Evolutionary conservation across 2,329 filamentous ascomycete genomes (phyloP), one percentile per base, ranked within the genome.

Genomic region (Xylariaceae sp.): DNA sequence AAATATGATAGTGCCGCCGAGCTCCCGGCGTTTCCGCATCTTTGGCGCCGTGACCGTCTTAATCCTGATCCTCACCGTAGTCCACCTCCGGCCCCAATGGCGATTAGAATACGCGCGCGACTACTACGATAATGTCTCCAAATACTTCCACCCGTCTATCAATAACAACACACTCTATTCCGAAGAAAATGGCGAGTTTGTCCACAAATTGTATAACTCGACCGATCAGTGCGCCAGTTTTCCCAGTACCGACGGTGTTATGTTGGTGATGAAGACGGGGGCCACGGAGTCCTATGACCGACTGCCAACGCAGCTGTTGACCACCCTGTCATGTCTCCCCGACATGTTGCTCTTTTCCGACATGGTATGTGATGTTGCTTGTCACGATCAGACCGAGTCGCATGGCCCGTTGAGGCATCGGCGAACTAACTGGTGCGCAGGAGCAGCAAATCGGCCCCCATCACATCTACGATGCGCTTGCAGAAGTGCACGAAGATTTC

Each of bases 311-410:
- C 80, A 82, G 51, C 67, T 83, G 18, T 66, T 80, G 49, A 81
- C 80, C 2, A 73, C 73, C 11, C 63, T 81, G 47, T 73, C 72
- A 49, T 82, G 79, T 57, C 66, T 78, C n/a, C 68, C 72, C 35
- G 75, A 84, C 56, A 74, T 76, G 46, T 69, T 81, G 19, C 67
- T 82, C 50, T 86, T 82, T 61, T 78, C 76, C 2, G 80, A 85
- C 49, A 61, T 83, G 47, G 65, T 68, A 55, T 27, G 59, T 31
- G 39, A 41, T 44, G 11, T 32, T 5, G 18, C 11, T 2, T 60
- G 31, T 18, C 33, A 33, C 17, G 4, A 27, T 7, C 22, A 27
- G 4, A 27, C 22, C 22, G 22, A 27, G 22, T 27, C 4, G 4
- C 22, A 5, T 30, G 7, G 27, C 18, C 14, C 15, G 17, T 22